Evolutionary conservation across 164 flowering plant species (phyloP), one percentile per base, ranked within the genome.

Genomic region (Brasenia schreberi): DNA sequence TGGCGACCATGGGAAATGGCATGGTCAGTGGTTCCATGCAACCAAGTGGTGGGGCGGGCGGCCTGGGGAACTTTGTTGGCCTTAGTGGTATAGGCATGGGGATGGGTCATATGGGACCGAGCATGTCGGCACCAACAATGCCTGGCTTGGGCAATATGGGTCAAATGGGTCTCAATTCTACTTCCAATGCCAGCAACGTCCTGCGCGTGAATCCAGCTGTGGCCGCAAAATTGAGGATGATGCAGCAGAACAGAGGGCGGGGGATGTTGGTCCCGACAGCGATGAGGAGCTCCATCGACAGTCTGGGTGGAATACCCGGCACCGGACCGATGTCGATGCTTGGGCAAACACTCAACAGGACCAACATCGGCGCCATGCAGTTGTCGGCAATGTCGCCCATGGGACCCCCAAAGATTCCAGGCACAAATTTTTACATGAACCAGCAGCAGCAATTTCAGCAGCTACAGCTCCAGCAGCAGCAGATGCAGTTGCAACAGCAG

Each of bases 331-430:
- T 89, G 67, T 82, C 97, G 0, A 82, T 89, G 85, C 72, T 89
- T 66, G 87, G 90, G 9, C 89, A 87, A 76, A 73, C 78, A 12
- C 70, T 91, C 27, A 82, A 79, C 76, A 81, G 87, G 56, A 77
- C 78, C n/a, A 81, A 74, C 70, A 74, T 85, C 62, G 81, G 56
- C 69, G 76, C 77, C 16, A 77, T 88, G 83, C 96, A 87, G 70
- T 83, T 85, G 19, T 64, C 87, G 18, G 75, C 78, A 17, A 74
- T 85, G 79, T 87, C 82, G 7, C 67, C 82, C 5, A 91, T 94
- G 99, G 96, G 86, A 23, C 93, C 96, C 6, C 96, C 96, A 2
- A 88, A 82, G 80, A 43, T 82, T 75, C 43, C 92, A 9, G 95
- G 92, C 49, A 73, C 83, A 76, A 68, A 70, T 11, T 86, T 81